These are phyloP conservation scores for Corymbia maculata DNA, from an alignment of 345 rosid species.

Conservation along the genomic window DNA sequence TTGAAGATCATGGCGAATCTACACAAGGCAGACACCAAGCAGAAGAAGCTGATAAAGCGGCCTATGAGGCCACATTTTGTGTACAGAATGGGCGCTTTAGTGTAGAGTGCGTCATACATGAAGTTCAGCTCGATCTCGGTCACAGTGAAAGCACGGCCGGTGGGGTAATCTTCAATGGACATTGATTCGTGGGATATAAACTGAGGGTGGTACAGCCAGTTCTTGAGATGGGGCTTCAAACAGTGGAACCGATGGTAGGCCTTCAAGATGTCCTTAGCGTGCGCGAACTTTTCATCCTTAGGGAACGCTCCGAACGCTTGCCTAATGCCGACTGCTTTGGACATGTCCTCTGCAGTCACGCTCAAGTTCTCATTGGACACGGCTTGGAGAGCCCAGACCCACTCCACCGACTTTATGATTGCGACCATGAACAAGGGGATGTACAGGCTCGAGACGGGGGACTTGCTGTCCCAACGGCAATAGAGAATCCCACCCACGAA, in stretches of 20 bases:
- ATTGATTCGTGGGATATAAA: not conserved
- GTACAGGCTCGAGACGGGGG: not conserved
- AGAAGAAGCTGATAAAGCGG: too few relatives aligned
- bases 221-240: not conserved
- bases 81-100: not conserved
- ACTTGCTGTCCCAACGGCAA: not conserved
- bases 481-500: not conserved
- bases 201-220: not conserved
- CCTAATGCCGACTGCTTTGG: not conserved
- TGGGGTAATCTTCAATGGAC: not conserved
- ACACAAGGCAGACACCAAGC: too few relatives aligned
- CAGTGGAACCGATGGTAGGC: not conserved
- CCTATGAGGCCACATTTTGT: too few relatives aligned
- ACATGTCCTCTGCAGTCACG: not conserved
- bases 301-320: not conserved
- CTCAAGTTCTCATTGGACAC: not conserved
- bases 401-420: not conserved
- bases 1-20: too few relatives aligned
- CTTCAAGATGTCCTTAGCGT: not conserved
- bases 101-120: not conserved
- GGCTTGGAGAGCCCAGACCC: not conserved
- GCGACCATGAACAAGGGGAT: not conserved
- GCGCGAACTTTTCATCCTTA: not conserved
- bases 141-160: not conserved
- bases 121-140: not conserved